Base-by-base conservation (phyloP, 2,329 filamentous ascomycete species). In the Aspergillus fumigatiaffinis region DNA sequence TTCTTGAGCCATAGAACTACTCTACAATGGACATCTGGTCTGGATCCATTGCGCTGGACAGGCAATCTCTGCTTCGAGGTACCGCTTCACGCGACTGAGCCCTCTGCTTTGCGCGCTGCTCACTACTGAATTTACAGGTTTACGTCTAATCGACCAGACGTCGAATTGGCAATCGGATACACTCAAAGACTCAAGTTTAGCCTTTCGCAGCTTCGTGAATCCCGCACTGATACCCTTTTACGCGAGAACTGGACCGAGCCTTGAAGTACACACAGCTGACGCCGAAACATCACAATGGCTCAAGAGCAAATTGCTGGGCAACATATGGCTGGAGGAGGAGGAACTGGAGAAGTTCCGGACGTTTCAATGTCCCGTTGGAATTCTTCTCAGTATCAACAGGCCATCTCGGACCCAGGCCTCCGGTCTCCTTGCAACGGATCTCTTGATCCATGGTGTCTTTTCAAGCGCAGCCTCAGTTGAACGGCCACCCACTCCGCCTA, bases 141-240 rank as follows among this genome's bases (percentile, higher is more conserved):
- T 75, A 60, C 68, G 69, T 54, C 59, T 77, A 21, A 53, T 75
- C 46, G 69, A 74, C 56, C 62, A 68, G 44, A 67, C 65, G 20
- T 67, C 71, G 25, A 67, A 65, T 53, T 67, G 67, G 60, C 71
- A 73, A 57, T 68, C 66, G 38, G 66, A 72, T 56, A 59, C 76
- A 59, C 62, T 66, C 10, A 75, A 69, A 59, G 64, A 69, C 35
- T 65, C 70, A 4, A 71, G 60, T 21, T 66, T 77, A 9, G 62
- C 59, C 21, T 56, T 77, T 26, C 67, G 66, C 32, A 68, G 68
- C 57, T 74, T 75, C 32, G 73, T 77, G 28, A 73, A 76, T 29
- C 74, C 74, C 6, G 65, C 70, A n/a, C 64, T 75, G 10, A 71
- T 77, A 28, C 75, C 75, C 29, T 64, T 77, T 4, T 71, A 75